phyloP scores from a whole-genome alignment of 148 eudicot species.

The Fagopyrum esculentum region DNA sequence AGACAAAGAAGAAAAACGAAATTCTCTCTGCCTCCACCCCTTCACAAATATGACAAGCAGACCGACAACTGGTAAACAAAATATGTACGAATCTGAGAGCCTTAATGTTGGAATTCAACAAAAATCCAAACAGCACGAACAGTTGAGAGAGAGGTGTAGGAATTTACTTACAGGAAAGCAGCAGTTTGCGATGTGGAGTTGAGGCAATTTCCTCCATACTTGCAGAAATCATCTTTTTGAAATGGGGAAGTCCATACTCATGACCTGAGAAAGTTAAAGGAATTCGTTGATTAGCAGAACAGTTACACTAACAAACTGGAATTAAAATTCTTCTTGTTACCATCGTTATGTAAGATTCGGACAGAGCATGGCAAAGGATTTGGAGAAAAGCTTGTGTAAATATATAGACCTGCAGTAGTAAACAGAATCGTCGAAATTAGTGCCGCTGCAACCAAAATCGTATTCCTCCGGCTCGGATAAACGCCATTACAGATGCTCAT shows the following conservation, averaged over 20 bases:
- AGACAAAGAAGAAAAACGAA: neutral
- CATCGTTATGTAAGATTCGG: neutral
- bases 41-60: neutral
- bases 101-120: neutral
- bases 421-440: conserved; percentile 27
- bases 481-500: conserved; percentile 1
- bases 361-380: neutral
- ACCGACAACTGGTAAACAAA: neutral
- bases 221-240: conserved; percentile 19
- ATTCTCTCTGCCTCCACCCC: neutral
- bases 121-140: neutral
- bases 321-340: neutral
- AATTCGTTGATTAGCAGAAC: too few species aligned
- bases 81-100: conserved; percentile 8
- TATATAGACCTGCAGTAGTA: conserved; percentile 21
- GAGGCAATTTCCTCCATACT: conserved; percentile 19
- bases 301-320: neutral
- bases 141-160: conserved; percentile 10
- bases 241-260: neutral
- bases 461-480: conserved; percentile 19
- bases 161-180: conserved; percentile 29
- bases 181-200: conserved; percentile 44
- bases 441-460: conserved; percentile 33
- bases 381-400: neutral
- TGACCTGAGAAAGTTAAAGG: neutral